Evolutionary conservation across 805 yeast genomes (phyloP).

Genomic region (Zygosaccharomyces gambellarensis): DNA sequence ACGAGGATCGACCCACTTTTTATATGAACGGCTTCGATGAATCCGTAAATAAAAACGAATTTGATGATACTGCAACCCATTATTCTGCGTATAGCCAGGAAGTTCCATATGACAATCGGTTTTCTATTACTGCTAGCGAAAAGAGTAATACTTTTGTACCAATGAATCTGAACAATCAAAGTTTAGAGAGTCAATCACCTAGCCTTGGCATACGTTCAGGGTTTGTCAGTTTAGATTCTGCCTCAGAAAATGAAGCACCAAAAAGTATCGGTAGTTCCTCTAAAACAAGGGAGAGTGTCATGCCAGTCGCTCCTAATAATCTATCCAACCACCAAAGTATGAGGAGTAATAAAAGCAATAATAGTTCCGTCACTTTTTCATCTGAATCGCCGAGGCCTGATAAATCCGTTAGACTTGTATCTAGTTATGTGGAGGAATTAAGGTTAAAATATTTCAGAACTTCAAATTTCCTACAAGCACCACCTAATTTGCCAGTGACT

Average conservation of each 20-base stretch:
- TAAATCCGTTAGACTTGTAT: slow-evolving; percentile 26
- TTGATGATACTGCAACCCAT: slow-evolving; percentile 1
- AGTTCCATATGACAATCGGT: neutral
- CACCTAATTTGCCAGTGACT: slow-evolving; percentile 34
- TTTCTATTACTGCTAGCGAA: neutral
- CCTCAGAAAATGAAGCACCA: neutral
- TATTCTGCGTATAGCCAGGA: slow-evolving; percentile 1
- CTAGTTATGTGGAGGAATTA: slow-evolving; percentile 34
- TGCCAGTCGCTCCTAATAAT: neutral
- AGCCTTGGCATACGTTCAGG: slow-evolving; percentile 1
- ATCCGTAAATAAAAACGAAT: slow-evolving; percentile 8
- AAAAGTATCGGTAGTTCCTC: neutral
- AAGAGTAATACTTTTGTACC: slow-evolving; percentile 1
- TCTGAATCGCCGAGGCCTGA: slow-evolving; percentile 17
- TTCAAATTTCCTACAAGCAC: slow-evolving; percentile 33
- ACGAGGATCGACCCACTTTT: slow-evolving; percentile 30
- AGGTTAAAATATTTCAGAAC: slow-evolving; percentile 32
- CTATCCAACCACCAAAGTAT: slow-evolving; percentile 6
- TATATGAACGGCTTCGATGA: slow-evolving; percentile 18
- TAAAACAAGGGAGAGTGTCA: neutral
- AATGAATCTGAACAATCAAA: neutral
- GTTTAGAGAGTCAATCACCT: neutral
- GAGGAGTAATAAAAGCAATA: slow-evolving; percentile 8
- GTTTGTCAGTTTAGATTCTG: slow-evolving; percentile 1
- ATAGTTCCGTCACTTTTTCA: slow-evolving; percentile 7